Evolutionary conservation across 2,329 filamentous ascomycete species (phyloP), one percentile per base, ranked within the genome.

Genomic region (Fusarium ambrosium): DNA sequence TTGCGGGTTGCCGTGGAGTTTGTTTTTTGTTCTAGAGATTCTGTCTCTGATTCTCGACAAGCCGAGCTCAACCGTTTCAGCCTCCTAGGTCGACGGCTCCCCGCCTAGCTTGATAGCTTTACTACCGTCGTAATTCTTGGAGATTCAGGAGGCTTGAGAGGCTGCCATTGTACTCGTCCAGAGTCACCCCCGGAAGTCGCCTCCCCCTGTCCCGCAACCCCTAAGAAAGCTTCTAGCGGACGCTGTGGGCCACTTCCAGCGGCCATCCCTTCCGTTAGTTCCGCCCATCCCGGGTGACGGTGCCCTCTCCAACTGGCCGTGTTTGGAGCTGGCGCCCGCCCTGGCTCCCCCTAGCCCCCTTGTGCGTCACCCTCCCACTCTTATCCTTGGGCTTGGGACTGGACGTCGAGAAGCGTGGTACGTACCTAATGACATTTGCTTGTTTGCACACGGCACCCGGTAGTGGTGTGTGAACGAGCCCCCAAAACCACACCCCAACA

Each of bases 301-400:
- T 62, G 75, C 67, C 64, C 37, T 36, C 75, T 78, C 75, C 77
- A 74, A 77, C 77, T 78, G 77, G 77, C 60, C 68, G 64, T 71
- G 68, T 56, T 75, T 58, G 55, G 61, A 75, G 60, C 61, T 74
- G 65, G 69, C 48, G 55, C 39, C 68, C 56, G 56, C 71, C 68
- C 68, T 72, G 71, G 69, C 68, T 64, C 45, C 62, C 67, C 71
- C 62, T 71, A 48, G 56, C 41, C 58, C 69, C 71, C 70, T 70
- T 68, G 69, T 72, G 72, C 73, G 65, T 72, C 71, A 70, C 68
- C 55, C 48, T 45, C 45, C 45, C 66, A 62, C 70, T 69, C 71
- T 69, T 41, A 77, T 66, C 74, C 73, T 75, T 62, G 74, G 60
- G 64, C 61, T 72, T 68, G 73, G 71, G 60, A 27, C 45, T 51